A percentile compares a stretch with the other conserved stretches of the same genome.
Evolutionary conservation across 208 protist species (phyloP).

Genomic region (Wallacemonas rigidus): DNA sequence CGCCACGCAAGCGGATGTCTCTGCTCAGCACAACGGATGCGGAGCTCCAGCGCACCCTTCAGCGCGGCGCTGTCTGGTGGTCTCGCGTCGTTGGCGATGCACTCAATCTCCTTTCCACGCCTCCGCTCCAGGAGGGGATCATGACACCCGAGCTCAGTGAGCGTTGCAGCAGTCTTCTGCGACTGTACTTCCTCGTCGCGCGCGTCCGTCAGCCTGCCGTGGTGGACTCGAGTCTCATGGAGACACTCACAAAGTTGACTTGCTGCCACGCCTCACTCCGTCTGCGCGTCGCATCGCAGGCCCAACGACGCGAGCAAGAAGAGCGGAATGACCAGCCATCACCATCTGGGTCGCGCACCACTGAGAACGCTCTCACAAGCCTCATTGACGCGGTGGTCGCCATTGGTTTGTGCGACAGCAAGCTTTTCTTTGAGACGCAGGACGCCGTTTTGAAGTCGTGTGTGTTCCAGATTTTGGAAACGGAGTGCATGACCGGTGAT

Average conservation of each 20-base stretch:
- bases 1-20: slow-evolving; percentile 23
- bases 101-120: slow-evolving; percentile 13
- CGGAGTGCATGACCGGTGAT: background rate
- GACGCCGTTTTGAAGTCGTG: slow-evolving; percentile 60
- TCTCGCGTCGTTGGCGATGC: slow-evolving; percentile 22
- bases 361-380: slow-evolving; percentile 23
- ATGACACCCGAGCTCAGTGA: slow-evolving; percentile 46
- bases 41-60: slow-evolving; percentile 19
- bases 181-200: slow-evolving; percentile 70
- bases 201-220: slow-evolving; percentile 48
- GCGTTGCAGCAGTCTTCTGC: slow-evolving; percentile 54
- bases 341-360: no score
- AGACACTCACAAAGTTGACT: slow-evolving; percentile 70
- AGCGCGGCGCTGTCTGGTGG: slow-evolving; percentile 38
- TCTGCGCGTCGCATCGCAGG: slow-evolving; percentile 5
- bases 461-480: slow-evolving; percentile 49
- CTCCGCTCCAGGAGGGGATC: background rate
- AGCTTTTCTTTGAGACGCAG: slow-evolving; percentile 66
- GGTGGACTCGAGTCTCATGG: slow-evolving; percentile 76
- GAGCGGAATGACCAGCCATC: background rate
- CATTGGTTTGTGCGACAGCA: slow-evolving; percentile 77
- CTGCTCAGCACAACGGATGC: slow-evolving; percentile 14
- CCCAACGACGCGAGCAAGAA: slow-evolving; percentile 3
- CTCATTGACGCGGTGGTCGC: slow-evolving; percentile 81
- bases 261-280: slow-evolving; percentile 63